Conservation (phyloP, 805 yeast genomes). For the Saccharomycopsis sp. region DNA sequence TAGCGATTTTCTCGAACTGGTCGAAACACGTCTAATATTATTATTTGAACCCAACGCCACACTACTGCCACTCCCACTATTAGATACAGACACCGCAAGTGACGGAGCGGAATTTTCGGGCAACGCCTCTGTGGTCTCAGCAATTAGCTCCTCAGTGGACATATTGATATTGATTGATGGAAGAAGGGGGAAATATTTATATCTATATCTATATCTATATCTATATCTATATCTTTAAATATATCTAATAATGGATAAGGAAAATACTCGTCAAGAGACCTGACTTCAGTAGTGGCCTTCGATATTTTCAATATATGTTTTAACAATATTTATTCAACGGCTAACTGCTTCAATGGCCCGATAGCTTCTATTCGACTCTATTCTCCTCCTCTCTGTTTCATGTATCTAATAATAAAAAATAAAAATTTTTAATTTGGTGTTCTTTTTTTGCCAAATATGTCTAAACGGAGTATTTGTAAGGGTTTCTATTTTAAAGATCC, state of each 20-base stretch:
- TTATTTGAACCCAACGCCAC: neutral
- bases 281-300: too few relatives aligned
- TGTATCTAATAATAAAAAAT: neutral
- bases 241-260: too few relatives aligned
- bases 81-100: too few relatives aligned
- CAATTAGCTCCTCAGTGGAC: neutral
- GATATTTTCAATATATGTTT: too few relatives aligned
- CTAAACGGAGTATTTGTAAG: neutral
- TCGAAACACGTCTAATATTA: neutral
- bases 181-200: too few relatives aligned
- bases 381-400: neutral
- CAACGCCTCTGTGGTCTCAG: neutral
- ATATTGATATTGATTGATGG: neutral
- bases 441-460: neutral
- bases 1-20: slow-evolving; percentile 2
- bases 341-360: too few relatives aligned
- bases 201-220: too few relatives aligned
- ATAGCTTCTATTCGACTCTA: neutral
- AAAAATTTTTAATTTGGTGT: neutral
- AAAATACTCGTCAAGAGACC: too few relatives aligned
- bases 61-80: neutral
- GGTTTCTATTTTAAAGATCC: neutral
- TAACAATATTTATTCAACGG: too few relatives aligned
- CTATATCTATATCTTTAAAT: too few relatives aligned
- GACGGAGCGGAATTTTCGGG: neutral